Percentiles rank a stretch among this genome's conserved stretches.
These are phyloP conservation scores for Trichoderma hamatum DNA, from an alignment of 2,329 filamentous ascomycete genomes.

Conservation along the genomic window DNA sequence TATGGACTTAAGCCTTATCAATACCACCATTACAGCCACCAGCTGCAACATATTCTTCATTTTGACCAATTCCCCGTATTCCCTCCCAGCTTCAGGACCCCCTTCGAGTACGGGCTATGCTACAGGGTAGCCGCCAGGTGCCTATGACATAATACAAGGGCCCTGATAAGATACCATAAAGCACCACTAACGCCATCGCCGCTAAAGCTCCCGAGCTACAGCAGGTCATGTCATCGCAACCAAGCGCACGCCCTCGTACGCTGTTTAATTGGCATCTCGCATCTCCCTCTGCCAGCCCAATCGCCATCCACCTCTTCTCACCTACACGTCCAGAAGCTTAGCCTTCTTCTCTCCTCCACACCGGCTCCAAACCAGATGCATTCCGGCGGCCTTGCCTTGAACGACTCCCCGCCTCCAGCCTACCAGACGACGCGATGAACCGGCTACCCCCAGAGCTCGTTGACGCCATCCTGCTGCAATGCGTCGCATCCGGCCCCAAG, in stretches of 20 bases:
- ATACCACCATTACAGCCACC: neutral
- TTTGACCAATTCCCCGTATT: neutral
- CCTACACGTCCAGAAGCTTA: neutral
- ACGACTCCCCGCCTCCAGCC: conserved; percentile 12
- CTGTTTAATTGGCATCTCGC: conserved; percentile 7
- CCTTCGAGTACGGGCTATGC: neutral
- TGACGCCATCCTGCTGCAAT: conserved; percentile 49
- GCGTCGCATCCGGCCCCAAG: conserved; percentile 47
- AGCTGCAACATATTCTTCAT: neutral
- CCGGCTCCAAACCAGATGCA: conserved; percentile 6
- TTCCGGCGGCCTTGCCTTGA: conserved; percentile 3
- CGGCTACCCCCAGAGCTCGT: conserved; percentile 53
- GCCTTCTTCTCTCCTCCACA: neutral
- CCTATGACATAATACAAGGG: neutral
- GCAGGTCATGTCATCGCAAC: conserved; percentile 19
- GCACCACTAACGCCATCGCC: conserved; percentile 17
- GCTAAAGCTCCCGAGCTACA: conserved; percentile 9
- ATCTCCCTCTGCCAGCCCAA: neutral
- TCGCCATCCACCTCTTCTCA: no score
- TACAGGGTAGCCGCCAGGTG: conserved; percentile 9
- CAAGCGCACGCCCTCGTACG: conserved; percentile 1
- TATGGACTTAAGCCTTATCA: neutral
- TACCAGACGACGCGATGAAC: conserved; percentile 43
- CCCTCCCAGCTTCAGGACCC: neutral
- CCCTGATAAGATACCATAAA: conserved; percentile 7